Evolutionary conservation across 768 basidiomycete genomes (phyloP).

Genomic region (Boletellus emodensis): DNA sequence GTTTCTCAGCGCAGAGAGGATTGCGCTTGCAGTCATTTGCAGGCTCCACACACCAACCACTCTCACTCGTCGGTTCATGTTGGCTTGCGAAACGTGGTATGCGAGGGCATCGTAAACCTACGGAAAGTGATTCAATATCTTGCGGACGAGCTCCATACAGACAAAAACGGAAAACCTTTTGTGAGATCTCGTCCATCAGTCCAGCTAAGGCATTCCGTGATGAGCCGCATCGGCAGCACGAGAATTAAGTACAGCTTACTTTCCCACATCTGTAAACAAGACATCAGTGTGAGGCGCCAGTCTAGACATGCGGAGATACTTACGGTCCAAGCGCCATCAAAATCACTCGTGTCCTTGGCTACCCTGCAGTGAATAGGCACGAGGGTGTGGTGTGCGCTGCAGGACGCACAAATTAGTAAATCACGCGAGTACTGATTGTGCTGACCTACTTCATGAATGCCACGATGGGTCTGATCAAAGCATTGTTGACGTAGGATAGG

Average conservation of each 20-base stretch:
- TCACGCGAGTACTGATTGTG: background rate
- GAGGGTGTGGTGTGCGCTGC: constrained; percentile 87
- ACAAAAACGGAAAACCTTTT: constrained; percentile 51
- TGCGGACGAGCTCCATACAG: background rate
- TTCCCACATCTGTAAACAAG: constrained; percentile 74
- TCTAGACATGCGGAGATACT: constrained; percentile 27
- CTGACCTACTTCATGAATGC: constrained; percentile 91
- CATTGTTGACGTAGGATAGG: constrained; percentile 88
- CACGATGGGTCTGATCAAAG: constrained; percentile 91
- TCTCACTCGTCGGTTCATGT: constrained; percentile 84
- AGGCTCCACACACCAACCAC: constrained; percentile 93
- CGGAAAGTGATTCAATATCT: background rate
- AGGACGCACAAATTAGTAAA: constrained; percentile 4
- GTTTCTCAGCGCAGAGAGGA: constrained; percentile 72
- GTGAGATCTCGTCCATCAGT: constrained; percentile 84
- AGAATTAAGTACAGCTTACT: constrained; percentile 45
- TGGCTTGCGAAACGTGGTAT: constrained; percentile 88
- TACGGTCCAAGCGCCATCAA: constrained; percentile 96
- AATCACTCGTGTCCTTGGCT: constrained; percentile 77
- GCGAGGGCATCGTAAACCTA: constrained; percentile 91
- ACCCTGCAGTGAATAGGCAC: constrained; percentile 92
- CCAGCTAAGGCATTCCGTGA: constrained; percentile 55
- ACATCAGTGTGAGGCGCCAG: constrained; percentile 3
- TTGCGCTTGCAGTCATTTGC: constrained; percentile 87
- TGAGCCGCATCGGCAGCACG: background rate